A percentile compares a stretch with the other conserved stretches of the same genome.
Evolutionary conservation across 345 rosid species (phyloP).

Genomic region (Heritiera fomes): DNA sequence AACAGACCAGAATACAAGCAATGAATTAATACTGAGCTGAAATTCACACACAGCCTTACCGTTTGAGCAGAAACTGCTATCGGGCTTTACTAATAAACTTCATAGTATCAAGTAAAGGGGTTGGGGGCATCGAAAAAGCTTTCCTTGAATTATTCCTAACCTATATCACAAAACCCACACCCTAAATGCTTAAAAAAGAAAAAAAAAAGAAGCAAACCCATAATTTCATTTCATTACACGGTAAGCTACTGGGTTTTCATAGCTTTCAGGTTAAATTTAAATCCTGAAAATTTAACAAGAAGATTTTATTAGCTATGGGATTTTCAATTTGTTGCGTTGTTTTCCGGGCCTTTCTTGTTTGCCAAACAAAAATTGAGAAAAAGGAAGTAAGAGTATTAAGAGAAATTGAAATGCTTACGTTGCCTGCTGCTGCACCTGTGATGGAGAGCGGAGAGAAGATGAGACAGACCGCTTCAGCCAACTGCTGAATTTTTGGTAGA

Average conservation of each 20-base stretch:
- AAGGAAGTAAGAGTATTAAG: no score
- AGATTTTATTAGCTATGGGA: neutral
- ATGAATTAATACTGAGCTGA: neutral
- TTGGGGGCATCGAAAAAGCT: neutral
- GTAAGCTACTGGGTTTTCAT: neutral
- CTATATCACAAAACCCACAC: neutral
- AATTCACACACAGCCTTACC: neutral
- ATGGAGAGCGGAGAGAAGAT: no score
- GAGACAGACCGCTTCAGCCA: no score
- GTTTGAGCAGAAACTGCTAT: slow-evolving; percentile 2
- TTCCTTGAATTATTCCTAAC: neutral
- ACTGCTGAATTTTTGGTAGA: no score
- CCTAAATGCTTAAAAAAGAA: neutral
- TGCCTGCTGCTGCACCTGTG: no score
- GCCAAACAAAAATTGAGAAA: no score
- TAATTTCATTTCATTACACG: neutral
- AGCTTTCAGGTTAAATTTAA: neutral
- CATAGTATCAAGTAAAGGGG: neutral
- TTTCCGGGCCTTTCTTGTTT: no score
- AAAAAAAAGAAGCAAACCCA: neutral
- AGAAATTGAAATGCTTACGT: no score
- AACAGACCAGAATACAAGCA: neutral
- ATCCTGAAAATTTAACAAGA: neutral
- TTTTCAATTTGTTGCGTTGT: no score
- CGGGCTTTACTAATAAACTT: neutral